Evolutionary conservation across 495 filamentous ascomycete species (phyloP).

Genomic region (Lasiosphaeria miniovina): DNA sequence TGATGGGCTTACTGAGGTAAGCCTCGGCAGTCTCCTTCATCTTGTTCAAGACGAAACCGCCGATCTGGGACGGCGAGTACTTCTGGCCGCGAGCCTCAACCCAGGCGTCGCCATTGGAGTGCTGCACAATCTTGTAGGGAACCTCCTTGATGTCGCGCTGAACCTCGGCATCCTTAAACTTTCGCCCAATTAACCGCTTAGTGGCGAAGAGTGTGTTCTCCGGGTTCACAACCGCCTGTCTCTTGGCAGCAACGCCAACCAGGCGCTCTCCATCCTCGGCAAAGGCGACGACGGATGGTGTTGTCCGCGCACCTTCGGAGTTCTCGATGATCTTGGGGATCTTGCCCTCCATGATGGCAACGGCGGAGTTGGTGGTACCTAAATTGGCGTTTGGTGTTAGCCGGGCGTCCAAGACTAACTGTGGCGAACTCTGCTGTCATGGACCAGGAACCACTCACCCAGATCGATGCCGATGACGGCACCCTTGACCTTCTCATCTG

Average conservation of each 20-base stretch:
- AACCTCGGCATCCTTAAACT: conserved; percentile 93
- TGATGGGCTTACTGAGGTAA: conserved; percentile 81
- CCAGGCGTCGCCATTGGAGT: conserved; percentile 98
- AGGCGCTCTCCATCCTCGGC: conserved; percentile 95
- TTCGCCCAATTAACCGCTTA: conserved; percentile 98
- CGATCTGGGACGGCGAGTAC: conserved; percentile 97
- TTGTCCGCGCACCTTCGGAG: conserved; percentile 82
- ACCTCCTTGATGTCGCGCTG: conserved; percentile 98
- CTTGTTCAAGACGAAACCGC: conserved; percentile 94
- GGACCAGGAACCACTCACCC: conserved; percentile 56
- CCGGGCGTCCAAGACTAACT: conserved; percentile 12
- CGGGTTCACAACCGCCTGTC: conserved; percentile 97
- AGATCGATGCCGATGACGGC: conserved; percentile 98
- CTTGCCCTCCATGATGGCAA: conserved; percentile 97
- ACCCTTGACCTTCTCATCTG: conserved; percentile 81
- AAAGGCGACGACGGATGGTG: conserved; percentile 95
- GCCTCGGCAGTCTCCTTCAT: conserved; percentile 98
- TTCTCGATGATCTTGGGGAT: conserved; percentile 95
- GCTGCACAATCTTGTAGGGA: conserved; percentile 98
- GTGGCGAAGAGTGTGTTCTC: conserved; percentile 99
- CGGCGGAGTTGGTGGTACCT: conserved; percentile 98
- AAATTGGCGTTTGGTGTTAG: conserved; percentile 21
- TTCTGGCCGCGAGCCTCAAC: conserved; percentile 92
- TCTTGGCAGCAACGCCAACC: conserved; percentile 97
- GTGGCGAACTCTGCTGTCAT: neutral